Percentiles rank a stretch among this genome's conserved stretches.
phyloP scores from a whole-genome alignment of 441 rosid species.

The Breynia disticha region DNA sequence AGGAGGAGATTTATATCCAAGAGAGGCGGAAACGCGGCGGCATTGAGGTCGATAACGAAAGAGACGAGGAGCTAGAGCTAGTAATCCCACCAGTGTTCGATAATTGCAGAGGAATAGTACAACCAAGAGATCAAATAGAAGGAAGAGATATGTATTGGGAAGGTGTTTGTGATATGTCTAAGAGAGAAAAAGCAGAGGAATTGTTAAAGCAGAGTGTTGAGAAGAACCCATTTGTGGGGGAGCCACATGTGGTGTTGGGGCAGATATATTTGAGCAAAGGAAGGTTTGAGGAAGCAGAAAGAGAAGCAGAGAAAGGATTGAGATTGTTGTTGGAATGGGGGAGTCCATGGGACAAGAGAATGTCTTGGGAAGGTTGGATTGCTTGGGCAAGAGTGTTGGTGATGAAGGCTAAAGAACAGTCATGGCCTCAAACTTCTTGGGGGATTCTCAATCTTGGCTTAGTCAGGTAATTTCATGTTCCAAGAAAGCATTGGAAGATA shows the following conservation, averaged over 20 bases:
- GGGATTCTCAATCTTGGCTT: constrained; percentile 71
- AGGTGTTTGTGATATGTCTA: constrained; percentile 42
- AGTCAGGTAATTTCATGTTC: constrained; percentile 35
- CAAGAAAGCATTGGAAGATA: constrained; percentile 5
- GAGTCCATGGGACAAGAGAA: constrained; percentile 90
- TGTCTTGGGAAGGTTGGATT: constrained; percentile 90
- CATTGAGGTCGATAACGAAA: constrained; percentile 19
- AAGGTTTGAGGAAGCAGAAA: constrained; percentile 61
- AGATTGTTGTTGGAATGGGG: constrained; percentile 72
- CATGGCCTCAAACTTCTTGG: constrained; percentile 77
- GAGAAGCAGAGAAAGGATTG: constrained; percentile 52
- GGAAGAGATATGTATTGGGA: constrained; percentile 73
- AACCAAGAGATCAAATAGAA: constrained; percentile 44
- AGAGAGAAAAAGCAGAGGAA: constrained; percentile 43
- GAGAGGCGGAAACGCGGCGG: constrained; percentile 38
- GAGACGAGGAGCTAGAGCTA: constrained; percentile 66
- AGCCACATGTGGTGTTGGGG: constrained; percentile 63
- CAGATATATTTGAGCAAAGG: constrained; percentile 51
- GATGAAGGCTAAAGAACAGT: constrained; percentile 65
- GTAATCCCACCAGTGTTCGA: constrained; percentile 66
- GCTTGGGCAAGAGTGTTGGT: constrained; percentile 77
- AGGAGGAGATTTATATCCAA: constrained; percentile 56
- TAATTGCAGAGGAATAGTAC: constrained; percentile 45
- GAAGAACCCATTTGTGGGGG: constrained; percentile 80
- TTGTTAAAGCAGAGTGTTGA: constrained; percentile 33